Evolutionary conservation across 371 early-diverging fungal genomes (phyloP), one percentile per base, ranked within the genome.

Genomic region (Saksenaea oblongispora): DNA sequence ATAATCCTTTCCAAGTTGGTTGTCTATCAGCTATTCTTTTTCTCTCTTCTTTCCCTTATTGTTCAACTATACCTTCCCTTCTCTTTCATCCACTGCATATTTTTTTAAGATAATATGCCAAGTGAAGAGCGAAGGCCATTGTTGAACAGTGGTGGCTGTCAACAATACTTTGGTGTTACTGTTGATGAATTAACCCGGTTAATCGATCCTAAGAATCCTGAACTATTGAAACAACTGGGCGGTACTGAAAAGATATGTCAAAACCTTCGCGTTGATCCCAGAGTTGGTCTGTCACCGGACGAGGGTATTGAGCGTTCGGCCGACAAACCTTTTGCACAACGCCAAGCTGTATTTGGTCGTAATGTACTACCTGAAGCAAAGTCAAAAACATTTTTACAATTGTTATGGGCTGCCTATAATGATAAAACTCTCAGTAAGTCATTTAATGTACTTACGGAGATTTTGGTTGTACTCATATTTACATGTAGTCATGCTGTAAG

Each of bases 141-240:
- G 44, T 36, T 79, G 34, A 59, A 56, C 22, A 44, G 55, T 34
- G 51, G 58, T 18, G 61, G 62, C 31, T 56, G 65, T 41, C 51
- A 58, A 9, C 58, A 47, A 14, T 58, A 65, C 27, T 89, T 84
- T 73, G 82, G 71, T 37, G 75, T 87, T 15, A 60, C 74, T 1
- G 67, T 80, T 4, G 75, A 80, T 57, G 76, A 87, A 58, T 72
- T 90, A 41, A 58, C 73, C 15, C 68, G 75, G 5, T 63, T 92
- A 58, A 76, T 91, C 42, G 92, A 93, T 69, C 88, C 90, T 27
- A 92, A 91, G 72, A 84, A 85, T 72, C 82, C 83, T 26, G 84
- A 84, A 4, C 65, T 75, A n/a, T 84, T 92, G 1, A 70, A 76
- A 26, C 72, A 87, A 54, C 70, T 90, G 26, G 94, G 94, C 37